phyloP scores from a whole-genome alignment of 345 rosid species.

The Brassica carinata region DNA sequence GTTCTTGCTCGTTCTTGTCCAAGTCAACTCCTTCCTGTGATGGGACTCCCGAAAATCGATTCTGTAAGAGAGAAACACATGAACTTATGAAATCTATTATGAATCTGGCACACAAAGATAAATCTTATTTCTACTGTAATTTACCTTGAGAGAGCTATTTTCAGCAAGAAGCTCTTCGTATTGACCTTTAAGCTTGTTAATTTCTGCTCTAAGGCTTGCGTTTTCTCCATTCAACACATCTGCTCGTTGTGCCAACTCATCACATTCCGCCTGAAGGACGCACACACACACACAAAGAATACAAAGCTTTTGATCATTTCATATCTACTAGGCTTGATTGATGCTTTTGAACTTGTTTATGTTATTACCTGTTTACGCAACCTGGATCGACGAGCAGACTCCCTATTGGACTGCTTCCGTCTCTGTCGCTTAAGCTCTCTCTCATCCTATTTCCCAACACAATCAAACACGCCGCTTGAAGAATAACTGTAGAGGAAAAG shows the following conservation, averaged over 20 bases:
- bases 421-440: conserved; percentile 90
- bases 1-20: conserved; percentile 45
- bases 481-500: neutral
- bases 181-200: conserved; percentile 63
- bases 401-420: conserved; percentile 95
- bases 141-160: conserved; percentile 79
- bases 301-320: neutral
- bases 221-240: conserved; percentile 84
- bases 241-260: conserved; percentile 88
- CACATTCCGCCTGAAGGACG: conserved; percentile 79
- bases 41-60: conserved; percentile 55
- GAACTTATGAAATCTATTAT: conserved; percentile 16
- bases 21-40: conserved; percentile 41
- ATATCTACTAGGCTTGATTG: neutral
- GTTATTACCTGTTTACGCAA: conserved; percentile 86
- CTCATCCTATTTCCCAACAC: conserved; percentile 62
- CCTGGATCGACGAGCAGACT: conserved; percentile 93
- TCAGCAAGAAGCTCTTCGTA: conserved; percentile 73
- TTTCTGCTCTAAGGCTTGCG: conserved; percentile 74
- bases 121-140: neutral
- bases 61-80: conserved; percentile 47
- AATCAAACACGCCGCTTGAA: neutral
- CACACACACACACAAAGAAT: neutral
- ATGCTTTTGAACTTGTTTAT: conserved; percentile 10
- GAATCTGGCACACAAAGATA: neutral